A percentile compares a stretch with the other conserved stretches of the same genome.
Conservation (phyloP, 202 grass and related monocot species). For the Brachypodium distachyon region DNA sequence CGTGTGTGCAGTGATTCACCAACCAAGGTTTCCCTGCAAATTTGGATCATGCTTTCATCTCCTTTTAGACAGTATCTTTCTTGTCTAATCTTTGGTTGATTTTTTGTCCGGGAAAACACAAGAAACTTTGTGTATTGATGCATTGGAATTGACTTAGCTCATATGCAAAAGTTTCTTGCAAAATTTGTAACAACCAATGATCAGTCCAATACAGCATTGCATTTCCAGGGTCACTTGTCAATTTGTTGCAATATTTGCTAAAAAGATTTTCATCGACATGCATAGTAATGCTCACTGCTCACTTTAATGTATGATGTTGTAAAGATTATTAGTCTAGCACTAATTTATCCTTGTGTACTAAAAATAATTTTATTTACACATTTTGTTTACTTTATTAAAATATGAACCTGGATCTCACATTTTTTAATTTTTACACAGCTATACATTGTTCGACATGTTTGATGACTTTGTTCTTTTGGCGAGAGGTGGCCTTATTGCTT, state of each 20-base stretch:
- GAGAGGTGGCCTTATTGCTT: slow-evolving; percentile 77
- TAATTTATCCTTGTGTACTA: neutral
- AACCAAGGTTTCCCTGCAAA: slow-evolving; percentile 52
- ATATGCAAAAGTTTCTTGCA: neutral
- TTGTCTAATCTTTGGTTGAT: slow-evolving; percentile 1
- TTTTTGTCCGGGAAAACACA: too few species aligned
- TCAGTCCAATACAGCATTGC: neutral
- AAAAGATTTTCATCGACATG: neutral
- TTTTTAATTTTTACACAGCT: slow-evolving; percentile 41
- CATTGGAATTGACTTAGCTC: neutral
- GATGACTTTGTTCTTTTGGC: slow-evolving; percentile 84
- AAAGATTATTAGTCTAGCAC: neutral
- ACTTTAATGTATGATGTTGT: neutral
- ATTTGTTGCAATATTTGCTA: neutral
- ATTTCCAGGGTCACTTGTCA: slow-evolving; percentile 1
- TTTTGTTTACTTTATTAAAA: slow-evolving; percentile 2
- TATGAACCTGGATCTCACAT: slow-evolving; percentile 25
- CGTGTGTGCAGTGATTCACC: slow-evolving; percentile 65
- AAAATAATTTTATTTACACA: neutral
- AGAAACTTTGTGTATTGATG: too few species aligned
- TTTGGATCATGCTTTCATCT: neutral
- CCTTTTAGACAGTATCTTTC: neutral
- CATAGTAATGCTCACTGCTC: neutral
- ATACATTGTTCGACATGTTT: slow-evolving; percentile 83
- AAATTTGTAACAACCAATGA: slow-evolving; percentile 9